Evolutionary conservation across 2,329 filamentous ascomycete genomes (phyloP), one percentile per base, ranked within the genome.

Genomic region (Lasiodiplodia theobromae): DNA sequence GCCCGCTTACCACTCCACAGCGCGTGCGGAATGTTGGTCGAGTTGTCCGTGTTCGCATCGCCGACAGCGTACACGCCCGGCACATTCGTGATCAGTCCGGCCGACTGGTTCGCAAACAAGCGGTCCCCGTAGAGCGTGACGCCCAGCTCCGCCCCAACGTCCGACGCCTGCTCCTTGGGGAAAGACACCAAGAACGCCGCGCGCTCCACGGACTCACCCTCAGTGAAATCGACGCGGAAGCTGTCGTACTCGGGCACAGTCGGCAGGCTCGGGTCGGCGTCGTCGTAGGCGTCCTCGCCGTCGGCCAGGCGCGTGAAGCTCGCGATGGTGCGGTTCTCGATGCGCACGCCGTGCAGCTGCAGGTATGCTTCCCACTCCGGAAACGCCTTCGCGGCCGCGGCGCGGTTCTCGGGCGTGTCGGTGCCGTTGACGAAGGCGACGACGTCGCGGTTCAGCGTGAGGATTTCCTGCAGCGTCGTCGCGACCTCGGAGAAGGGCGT

Each of bases 361-460:
- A 62, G 40, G 23, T 49, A 62, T 62, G 23, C 34, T 47, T 47
- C 57, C 57, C 57, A 62, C 23, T 31, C 38, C 57, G 57, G 57
- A 25, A 28, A 62, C 1, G 14, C 25, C 14, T 8, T 23, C 2
- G 38, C 37, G 11, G 40, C 23, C 38, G 57, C 40, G 57, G 57
- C 57, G 40, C 57, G 57, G 38, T 7, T 40, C 6, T 31, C 57
- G 18, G 57, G 57, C 23, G 57, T 62, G 57, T 62, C 57, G 40
- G 57, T 47, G 57, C 57, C 57, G 57, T 62, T 62, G 38, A 62
- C 57, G 57, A 62, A 62, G 40, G 57, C 57, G 6, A 62, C 14
- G 40, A 62, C 16, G 57, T 62, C 57, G 14, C 12, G 28, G 57
- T 62, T 62, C 12, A 62, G 57, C 6, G 57, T 62, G 4, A 62